Evolutionary conservation across 371 early-diverging fungal genomes (phyloP), one percentile per base, ranked within the genome.

Genomic region (Rhizopus delemar): DNA sequence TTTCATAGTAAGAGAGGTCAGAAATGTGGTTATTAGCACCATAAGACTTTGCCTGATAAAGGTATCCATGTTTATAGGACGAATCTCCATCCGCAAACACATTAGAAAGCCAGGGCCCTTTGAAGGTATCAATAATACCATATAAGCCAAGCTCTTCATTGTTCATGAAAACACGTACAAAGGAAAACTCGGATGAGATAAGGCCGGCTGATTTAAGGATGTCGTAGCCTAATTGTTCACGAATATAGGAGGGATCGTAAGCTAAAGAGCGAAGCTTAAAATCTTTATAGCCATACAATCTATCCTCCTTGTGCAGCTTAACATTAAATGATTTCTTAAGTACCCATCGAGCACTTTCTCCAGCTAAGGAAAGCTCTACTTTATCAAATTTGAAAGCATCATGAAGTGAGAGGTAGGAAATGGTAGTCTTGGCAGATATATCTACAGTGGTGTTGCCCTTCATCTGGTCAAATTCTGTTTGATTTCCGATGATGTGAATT

Each of bases 41-140:
- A 5, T 57, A 56, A 9, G 36, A 36, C 16, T 41, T 46, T 34
- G 72, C 74, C 62, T 75, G 62, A 41, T 70, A 78, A 13, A 78
- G 41, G 15, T 59, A 51, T 9, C 78, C 78, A 16, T 75, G 60
- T 15, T 71, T 41, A 41, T 69, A 73, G 3, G 60, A 41, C 8
- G 59, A 46, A 6, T 58, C 36, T 43, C 75, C 75, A 15, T 65
- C 60, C 29, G 59, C 62, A 53, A 78, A 78, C 3, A 69, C 71
- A n/a, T 69, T 73, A 8, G 65, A 45, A 0, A 75, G 32, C 78
- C 78, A 78, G 12, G 73, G 66, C n/a, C 71, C 48, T 33, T 75
- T 56, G 55, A 65, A 70, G 0, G 54, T 53, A 50, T 78, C 78
- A 32, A 75, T 62, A 2, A 78, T 51, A 15, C 69, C 66, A 59